Evolutionary conservation across 2,329 filamentous ascomycete species (phyloP).

Genomic region (Neopestalotiopsis sp.): DNA sequence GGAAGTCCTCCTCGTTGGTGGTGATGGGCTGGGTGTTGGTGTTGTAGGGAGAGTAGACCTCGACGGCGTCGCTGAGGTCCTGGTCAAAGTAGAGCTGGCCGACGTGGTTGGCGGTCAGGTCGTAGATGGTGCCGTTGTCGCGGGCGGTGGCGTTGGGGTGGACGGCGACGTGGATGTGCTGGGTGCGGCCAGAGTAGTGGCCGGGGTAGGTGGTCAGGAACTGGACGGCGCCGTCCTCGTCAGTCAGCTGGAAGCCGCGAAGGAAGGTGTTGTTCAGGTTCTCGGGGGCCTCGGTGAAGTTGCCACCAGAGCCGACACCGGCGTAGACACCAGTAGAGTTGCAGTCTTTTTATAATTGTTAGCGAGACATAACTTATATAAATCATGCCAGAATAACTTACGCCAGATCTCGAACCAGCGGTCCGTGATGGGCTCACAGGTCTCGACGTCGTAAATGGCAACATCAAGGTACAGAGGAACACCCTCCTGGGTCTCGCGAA

Average conservation of each 20-base stretch:
- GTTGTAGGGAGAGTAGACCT: conserved; percentile 7
- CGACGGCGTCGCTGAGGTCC: conserved; percentile 48
- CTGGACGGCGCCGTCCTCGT: conserved; percentile 45
- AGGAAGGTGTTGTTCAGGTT: conserved; percentile 47
- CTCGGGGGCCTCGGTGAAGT: conserved; percentile 45
- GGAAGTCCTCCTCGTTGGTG: conserved; percentile 13
- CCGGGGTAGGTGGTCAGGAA: conserved; percentile 50
- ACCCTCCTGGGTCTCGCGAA: conserved; percentile 53
- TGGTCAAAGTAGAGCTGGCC: conserved; percentile 72
- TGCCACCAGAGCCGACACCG: conserved; percentile 44
- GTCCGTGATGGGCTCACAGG: conserved; percentile 55
- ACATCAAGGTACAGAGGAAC: conserved; percentile 56
- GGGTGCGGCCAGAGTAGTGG: conserved; percentile 50
- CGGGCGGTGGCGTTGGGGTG: conserved; percentile 45
- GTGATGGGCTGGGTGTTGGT: conserved; percentile 16
- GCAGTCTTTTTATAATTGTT: conserved; percentile 27
- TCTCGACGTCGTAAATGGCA: conserved; percentile 59
- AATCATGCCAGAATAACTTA: not conserved
- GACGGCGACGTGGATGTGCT: conserved; percentile 55
- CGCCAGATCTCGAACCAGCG: conserved; percentile 59
- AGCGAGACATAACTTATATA: not conserved
- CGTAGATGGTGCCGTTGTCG: conserved; percentile 52
- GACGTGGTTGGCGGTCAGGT: conserved; percentile 57
- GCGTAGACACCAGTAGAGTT: conserved; percentile 55
- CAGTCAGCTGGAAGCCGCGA: conserved; percentile 47